A percentile compares a stretch with the other conserved stretches of the same genome.
Conservation (phyloP, 2,329 filamentous ascomycete species). For the Fusarium continuum region DNA sequence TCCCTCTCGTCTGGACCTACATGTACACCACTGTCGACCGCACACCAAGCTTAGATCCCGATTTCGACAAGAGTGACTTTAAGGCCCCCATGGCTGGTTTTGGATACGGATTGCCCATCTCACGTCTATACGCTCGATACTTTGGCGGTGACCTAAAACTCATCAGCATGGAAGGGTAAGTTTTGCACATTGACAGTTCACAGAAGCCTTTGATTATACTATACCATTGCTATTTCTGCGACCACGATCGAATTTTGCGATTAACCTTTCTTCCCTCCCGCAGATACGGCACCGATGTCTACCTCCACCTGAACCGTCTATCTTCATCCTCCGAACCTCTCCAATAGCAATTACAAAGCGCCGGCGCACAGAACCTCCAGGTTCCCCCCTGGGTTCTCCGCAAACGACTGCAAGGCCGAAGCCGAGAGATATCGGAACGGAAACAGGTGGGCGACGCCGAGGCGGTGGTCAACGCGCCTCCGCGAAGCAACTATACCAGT, state of each 20-base stretch:
- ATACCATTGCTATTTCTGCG: neutral
- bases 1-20: slow-evolving; percentile 99
- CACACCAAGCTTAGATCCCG: slow-evolving; percentile 92
- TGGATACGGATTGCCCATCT: slow-evolving; percentile 96
- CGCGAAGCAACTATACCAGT: slow-evolving; percentile 46
- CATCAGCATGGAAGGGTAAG: slow-evolving; percentile 99
- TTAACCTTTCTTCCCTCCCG: slow-evolving; percentile 22
- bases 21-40: slow-evolving; percentile 99
- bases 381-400: slow-evolving; percentile 55
- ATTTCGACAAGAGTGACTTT: slow-evolving; percentile 99
- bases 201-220: neutral
- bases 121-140: slow-evolving; percentile 91
- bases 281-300: slow-evolving; percentile 97
- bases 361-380: slow-evolving; percentile 47
- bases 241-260: slow-evolving; percentile 3
- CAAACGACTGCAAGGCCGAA: slow-evolving; percentile 70
- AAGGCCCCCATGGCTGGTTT: slow-evolving; percentile 99
- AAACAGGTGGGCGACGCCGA: slow-evolving; percentile 91
- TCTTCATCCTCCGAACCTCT: slow-evolving; percentile 95
- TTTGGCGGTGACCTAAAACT: slow-evolving; percentile 97
- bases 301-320: slow-evolving; percentile 94
- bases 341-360: slow-evolving; percentile 82
- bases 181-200: slow-evolving; percentile 18
- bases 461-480: slow-evolving; percentile 71
- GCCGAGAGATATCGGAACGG: slow-evolving; percentile 80